Percentiles rank a stretch among this genome's conserved stretches.
Evolutionary conservation across 257 asterid species (phyloP).

Genomic region (Mentha longifolia): DNA sequence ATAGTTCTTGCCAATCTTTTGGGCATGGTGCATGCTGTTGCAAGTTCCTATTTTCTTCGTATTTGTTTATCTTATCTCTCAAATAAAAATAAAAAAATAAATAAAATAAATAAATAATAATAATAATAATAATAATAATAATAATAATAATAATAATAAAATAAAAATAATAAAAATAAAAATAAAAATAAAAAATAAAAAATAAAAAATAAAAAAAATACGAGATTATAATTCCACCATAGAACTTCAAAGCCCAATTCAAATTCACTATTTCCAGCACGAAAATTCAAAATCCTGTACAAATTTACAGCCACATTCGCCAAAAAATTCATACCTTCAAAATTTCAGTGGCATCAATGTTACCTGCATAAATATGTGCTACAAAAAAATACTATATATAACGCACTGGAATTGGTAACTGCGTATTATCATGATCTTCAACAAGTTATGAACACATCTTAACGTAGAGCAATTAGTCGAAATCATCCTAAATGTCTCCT

Average conservation of each 20-base stretch:
- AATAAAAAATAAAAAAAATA: too few species aligned
- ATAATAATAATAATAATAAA: too few species aligned
- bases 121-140: too few species aligned
- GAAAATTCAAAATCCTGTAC: neutral
- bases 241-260: neutral
- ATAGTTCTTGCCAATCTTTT: neutral
- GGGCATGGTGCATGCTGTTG: constrained; percentile 19
- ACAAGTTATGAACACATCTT: neutral
- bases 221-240: neutral
- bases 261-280: neutral
- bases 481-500: neutral
- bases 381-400: neutral
- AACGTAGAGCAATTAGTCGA: neutral
- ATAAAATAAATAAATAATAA: too few species aligned
- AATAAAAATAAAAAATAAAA: too few species aligned
- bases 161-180: too few species aligned
- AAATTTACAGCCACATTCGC: constrained; percentile 10
- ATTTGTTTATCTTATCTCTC: neutral
- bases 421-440: neutral
- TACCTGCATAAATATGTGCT: neutral
- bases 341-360: neutral
- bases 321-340: neutral
- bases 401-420: neutral
- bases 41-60: neutral
- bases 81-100: too few species aligned